These are phyloP conservation scores for Fusarium papillatum DNA, from an alignment of 2,329 filamentous ascomycete species.

Conservation along the genomic window DNA sequence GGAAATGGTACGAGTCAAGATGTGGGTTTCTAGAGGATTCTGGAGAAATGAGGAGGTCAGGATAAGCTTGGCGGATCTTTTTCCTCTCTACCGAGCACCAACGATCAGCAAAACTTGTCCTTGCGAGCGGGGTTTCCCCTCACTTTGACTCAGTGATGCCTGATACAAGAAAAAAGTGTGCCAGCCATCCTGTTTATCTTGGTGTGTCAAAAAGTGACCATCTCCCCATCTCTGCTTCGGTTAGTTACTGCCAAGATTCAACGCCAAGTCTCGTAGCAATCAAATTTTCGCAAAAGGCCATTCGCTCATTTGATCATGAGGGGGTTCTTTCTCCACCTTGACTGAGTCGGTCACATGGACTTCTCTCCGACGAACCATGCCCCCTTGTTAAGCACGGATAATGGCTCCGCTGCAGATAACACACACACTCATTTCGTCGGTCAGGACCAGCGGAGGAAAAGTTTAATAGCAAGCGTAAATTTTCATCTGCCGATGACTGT, in stretches of 20 bases:
- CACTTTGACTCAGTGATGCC: not conserved
- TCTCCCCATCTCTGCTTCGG: not conserved
- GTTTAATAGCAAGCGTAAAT: not conserved
- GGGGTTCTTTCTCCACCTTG: not conserved
- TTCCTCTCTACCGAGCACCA: not conserved
- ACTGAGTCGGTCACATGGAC: slow-evolving; percentile 2
- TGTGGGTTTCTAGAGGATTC: not conserved
- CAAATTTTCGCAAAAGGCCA: not conserved
- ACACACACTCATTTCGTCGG: slow-evolving; percentile 2
- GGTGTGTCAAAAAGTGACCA: not conserved
- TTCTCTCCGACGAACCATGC: not conserved
- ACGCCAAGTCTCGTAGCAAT: slow-evolving; percentile 1
- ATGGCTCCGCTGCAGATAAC: not conserved
- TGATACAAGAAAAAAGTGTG: not conserved
- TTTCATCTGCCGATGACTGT: not conserved
- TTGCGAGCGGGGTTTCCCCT: not conserved
- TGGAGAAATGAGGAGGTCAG: slow-evolving; percentile 1
- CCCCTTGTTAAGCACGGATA: not conserved
- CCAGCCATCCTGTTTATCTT: not conserved
- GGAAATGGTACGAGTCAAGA: not conserved
- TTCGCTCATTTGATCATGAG: not conserved
- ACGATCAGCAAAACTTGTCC: not conserved
- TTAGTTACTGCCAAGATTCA: not conserved
- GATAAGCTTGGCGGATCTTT: slow-evolving; percentile 4
- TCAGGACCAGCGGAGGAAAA: not conserved